Base-by-base conservation (phyloP, 2,329 filamentous ascomycete species). In the Madurella fahalii region DNA sequence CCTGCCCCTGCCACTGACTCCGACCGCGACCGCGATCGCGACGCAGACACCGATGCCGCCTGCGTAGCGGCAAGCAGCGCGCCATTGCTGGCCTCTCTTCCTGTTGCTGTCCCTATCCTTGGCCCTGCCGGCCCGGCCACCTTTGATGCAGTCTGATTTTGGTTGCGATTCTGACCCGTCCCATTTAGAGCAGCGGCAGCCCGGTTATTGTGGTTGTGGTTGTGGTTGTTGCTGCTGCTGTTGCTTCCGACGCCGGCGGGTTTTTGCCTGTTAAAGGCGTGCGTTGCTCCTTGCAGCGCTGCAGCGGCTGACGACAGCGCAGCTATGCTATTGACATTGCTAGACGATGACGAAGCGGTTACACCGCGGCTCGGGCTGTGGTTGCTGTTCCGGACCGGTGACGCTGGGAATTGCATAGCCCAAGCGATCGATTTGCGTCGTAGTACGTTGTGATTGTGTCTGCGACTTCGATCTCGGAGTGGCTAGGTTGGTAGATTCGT, bases 261-360 rank as follows among this genome's bases (percentile, higher is more conserved):
- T 16, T 50, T 57, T 45, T 57, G 55, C 50, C 57, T 58, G 30
- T 62, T 64, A 58, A 83, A 84, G 17, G 81, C 81, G 25, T 83
- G 72, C 11, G 76, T 77, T 9, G 81, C 81, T 50, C 81, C 81
- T 54, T 71, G 74, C 53, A 83, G 69, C 47, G 79, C 79, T 12
- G 63, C 61, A 47, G 79, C 79, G n/a, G 63, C 61, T 13, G 62
- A 51, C n/a, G 62, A 53, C 16, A 54, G 39, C 40, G 51, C 46
- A 7, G 58, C 42, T 5, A 52, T 40, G 43, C 40, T 57, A 25
- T 47, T 37, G 41, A 54, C 54, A 57, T 55, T 54, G 41, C 31
- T 37, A 31, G 55, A 13, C 50, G 42, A 40, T 18, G 46, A 30
- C 11, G 37, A 13, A 31, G 47, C 9, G 40, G 55, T 34, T 40